Evolutionary conservation across 2,329 filamentous ascomycete genomes (phyloP), one percentile per base, ranked within the genome.

Genomic region (Aspergillus aculeatinus): DNA sequence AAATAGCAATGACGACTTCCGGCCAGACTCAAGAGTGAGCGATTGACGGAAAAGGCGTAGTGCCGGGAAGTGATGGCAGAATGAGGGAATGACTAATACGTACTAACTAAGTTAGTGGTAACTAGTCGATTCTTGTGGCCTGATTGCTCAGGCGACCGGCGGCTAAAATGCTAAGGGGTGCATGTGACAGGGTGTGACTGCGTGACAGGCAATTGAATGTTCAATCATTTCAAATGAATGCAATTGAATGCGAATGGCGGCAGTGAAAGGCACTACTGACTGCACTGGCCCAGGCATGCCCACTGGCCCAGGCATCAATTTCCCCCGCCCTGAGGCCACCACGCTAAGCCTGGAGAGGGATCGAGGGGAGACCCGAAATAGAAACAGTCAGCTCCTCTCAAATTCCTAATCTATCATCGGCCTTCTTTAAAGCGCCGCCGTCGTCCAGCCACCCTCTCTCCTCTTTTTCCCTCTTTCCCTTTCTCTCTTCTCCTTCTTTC

Each of bases 341-440:
- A 65, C 60, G 55, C 70, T 70, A 73, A 51, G 35, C 70, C 60
- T 2, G 2, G 61, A 63, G 42, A 29, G 64, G 69, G 39, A 67
- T 62, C 64, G 62, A 63, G 65, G 63, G 62, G 63, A 51, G 64
- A 67, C 39, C 65, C 66, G 65, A 72, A 73, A 74, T 74, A 74
- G 71, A 70, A 70, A 71, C 68, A 61, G 55, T 67, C 68, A 69
- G 67, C 65, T 65, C 54, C 51, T 59, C 55, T 49, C 60, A n/a
- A 19, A n/a, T 19, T 44, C 14, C 16, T 44, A 62, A 55, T 60
- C 62, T 57, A 63, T 61, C 60, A 58, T 55, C 59, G 60, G 56
- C 57, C 53, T 59, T 58, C 58, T 62, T 65, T 65, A 63, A 67
- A 63, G 64, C 65, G 65, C 62, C 61, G 61, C 59, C 63, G 48